A percentile compares a stretch with the other conserved stretches of the same genome.
phyloP scores from a whole-genome alignment of 2,329 filamentous ascomycete species.

The Simplicillium sp. region DNA sequence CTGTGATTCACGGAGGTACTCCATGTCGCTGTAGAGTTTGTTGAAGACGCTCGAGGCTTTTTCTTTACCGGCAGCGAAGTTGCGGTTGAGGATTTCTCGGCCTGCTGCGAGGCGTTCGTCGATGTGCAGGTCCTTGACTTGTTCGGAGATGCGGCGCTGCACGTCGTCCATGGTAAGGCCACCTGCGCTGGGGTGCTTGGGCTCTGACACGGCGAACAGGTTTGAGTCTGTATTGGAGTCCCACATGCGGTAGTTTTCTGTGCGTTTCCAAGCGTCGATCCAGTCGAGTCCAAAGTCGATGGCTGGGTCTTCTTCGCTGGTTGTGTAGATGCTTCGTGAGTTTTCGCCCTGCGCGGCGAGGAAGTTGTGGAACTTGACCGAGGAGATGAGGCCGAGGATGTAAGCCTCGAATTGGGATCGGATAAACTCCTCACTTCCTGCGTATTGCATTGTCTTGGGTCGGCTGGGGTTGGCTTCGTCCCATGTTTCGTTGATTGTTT shows the following conservation, averaged over 20 bases:
- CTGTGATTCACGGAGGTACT: constrained; percentile 43
- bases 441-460: constrained; percentile 91
- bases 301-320: constrained; percentile 75
- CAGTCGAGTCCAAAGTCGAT: constrained; percentile 77
- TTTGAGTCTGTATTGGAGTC: constrained; percentile 70
- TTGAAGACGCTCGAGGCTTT: constrained; percentile 83
- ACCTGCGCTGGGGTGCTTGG: constrained; percentile 85
- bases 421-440: constrained; percentile 95
- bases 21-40: constrained; percentile 84
- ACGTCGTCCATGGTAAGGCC: constrained; percentile 91
- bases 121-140: constrained; percentile 87
- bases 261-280: constrained; percentile 77
- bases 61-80: constrained; percentile 78
- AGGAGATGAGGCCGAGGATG: constrained; percentile 75
- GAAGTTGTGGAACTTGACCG: constrained; percentile 80
- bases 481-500: constrained; percentile 93
- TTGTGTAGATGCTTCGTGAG: constrained; percentile 49
- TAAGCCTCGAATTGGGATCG: constrained; percentile 96
- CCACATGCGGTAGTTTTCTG: constrained; percentile 90
- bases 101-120: constrained; percentile 83
- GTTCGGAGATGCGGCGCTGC: constrained; percentile 78
- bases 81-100: constrained; percentile 76
- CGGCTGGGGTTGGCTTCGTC: constrained; percentile 80
- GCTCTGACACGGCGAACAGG: constrained; percentile 89
- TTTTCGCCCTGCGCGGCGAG: constrained; percentile 62